Evolutionary conservation across 1,139 yeast species (phyloP).

Genomic region (Geotrichum restrictum): DNA sequence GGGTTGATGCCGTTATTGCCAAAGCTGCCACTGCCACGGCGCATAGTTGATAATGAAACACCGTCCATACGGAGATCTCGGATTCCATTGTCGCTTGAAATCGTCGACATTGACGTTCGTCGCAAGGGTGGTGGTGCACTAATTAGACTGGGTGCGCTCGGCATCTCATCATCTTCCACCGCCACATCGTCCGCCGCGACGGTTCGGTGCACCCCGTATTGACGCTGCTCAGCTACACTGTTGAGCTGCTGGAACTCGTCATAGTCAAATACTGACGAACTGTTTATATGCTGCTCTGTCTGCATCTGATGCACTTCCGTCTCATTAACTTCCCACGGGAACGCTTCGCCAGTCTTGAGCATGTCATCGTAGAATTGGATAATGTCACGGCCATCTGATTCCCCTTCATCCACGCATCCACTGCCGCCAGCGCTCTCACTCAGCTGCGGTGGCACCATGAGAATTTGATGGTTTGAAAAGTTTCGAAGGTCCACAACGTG

Average conservation of each 20-base stretch:
- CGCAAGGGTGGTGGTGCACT: neutral
- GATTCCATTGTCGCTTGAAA: constrained; percentile 7
- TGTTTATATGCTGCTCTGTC: neutral
- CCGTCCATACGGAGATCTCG: constrained; percentile 18
- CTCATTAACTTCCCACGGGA: constrained; percentile 10
- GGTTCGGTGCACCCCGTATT: neutral
- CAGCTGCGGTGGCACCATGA: constrained; percentile 31
- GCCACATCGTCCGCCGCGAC: neutral
- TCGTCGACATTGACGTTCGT: neutral
- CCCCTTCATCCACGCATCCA: neutral
- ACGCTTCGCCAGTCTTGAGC: constrained; percentile 19
- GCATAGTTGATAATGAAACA: constrained; percentile 7
- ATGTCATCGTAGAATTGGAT: constrained; percentile 18
- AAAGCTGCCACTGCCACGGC: neutral
- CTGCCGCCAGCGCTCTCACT: neutral
- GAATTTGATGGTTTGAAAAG: constrained; percentile 68
- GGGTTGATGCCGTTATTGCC: neutral
- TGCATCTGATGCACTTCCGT: constrained; percentile 6
- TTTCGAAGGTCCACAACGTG: constrained; percentile 77
- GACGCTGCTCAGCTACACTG: neutral
- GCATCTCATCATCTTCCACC: constrained; percentile 2
- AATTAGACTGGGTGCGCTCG: neutral
- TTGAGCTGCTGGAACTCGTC: neutral
- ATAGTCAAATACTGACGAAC: neutral
- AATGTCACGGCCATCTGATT: neutral